phyloP scores from a whole-genome alignment of 129 eudicot genomes.

The Chrysanthemum lavandulifolium region DNA sequence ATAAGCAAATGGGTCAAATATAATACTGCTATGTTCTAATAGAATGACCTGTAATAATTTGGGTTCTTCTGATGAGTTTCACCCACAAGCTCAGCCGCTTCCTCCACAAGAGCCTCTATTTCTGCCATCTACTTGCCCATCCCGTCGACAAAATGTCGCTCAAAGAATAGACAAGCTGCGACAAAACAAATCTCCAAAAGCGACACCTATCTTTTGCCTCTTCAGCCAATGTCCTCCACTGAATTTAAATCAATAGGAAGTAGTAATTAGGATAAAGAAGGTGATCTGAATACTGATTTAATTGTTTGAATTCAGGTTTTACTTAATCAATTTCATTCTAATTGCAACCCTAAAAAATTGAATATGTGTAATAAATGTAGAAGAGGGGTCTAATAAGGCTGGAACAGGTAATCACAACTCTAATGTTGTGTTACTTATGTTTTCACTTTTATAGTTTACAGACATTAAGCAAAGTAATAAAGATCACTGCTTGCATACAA shows the following conservation, averaged over 20 bases:
- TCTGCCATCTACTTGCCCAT: conserved; percentile 80
- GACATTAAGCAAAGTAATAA: too few relatives aligned
- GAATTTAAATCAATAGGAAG: conserved; percentile 8
- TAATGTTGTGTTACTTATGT: too few relatives aligned
- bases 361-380: too few relatives aligned
- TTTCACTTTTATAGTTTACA: too few relatives aligned
- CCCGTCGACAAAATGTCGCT: conserved; percentile 69
- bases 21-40: conserved; percentile 6
- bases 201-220: conserved; percentile 74
- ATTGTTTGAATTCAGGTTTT: too few relatives aligned
- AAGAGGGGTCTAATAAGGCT: too few relatives aligned
- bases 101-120: conserved; percentile 86
- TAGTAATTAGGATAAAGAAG: neutral
- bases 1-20: neutral
- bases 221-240: conserved; percentile 92
- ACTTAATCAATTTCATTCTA: too few relatives aligned
- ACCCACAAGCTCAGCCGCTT: conserved; percentile 96
- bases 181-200: conserved; percentile 91
- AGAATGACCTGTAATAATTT: conserved; percentile 75
- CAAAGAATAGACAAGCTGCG: conserved; percentile 63
- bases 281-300: too few relatives aligned
- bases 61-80: conserved; percentile 75
- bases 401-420: too few relatives aligned
- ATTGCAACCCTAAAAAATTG: too few relatives aligned
- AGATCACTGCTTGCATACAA: too few relatives aligned